Evolutionary conservation across 2,329 filamentous ascomycete genomes (phyloP).

Genomic region (Colletotrichum nymphaeae): DNA sequence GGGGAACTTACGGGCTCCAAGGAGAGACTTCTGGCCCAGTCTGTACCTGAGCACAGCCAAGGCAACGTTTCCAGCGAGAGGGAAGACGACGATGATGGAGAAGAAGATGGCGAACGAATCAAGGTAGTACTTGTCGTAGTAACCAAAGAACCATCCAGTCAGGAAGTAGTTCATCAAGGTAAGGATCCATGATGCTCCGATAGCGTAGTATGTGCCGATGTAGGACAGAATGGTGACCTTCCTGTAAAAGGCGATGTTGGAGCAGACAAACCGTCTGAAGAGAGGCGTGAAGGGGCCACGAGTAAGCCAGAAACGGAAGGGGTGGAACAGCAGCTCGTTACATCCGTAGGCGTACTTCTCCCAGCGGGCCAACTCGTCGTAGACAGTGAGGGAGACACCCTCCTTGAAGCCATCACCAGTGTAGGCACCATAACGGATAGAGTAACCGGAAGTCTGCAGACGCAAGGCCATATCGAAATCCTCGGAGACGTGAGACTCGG

Average conservation of each 20-base stretch:
- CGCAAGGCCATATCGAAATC: slow-evolving; percentile 83
- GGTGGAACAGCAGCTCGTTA: slow-evolving; percentile 78
- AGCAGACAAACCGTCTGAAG: slow-evolving; percentile 69
- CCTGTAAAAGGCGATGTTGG: slow-evolving; percentile 71
- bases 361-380: slow-evolving; percentile 78
- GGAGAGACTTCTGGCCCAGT: slow-evolving; percentile 62
- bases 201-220: slow-evolving; percentile 74
- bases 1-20: slow-evolving; percentile 48
- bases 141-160: slow-evolving; percentile 77
- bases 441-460: slow-evolving; percentile 75
- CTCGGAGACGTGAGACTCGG: slow-evolving; percentile 80
- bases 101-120: slow-evolving; percentile 74
- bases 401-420: slow-evolving; percentile 78
- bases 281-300: slow-evolving; percentile 74
- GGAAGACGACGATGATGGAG: slow-evolving; percentile 74
- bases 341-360: slow-evolving; percentile 80
- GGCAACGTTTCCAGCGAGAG: slow-evolving; percentile 68
- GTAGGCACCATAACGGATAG: slow-evolving; percentile 76
- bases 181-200: slow-evolving; percentile 75
- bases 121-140: slow-evolving; percentile 75
- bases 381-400: slow-evolving; percentile 78
- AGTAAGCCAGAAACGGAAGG: slow-evolving; percentile 70
- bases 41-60: slow-evolving; percentile 74
- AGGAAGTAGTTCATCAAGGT: slow-evolving; percentile 78
- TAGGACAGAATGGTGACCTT: slow-evolving; percentile 80